Evolutionary conservation across 2,329 filamentous ascomycete genomes (phyloP).

Genomic region (Talaromyces rugulosus): DNA sequence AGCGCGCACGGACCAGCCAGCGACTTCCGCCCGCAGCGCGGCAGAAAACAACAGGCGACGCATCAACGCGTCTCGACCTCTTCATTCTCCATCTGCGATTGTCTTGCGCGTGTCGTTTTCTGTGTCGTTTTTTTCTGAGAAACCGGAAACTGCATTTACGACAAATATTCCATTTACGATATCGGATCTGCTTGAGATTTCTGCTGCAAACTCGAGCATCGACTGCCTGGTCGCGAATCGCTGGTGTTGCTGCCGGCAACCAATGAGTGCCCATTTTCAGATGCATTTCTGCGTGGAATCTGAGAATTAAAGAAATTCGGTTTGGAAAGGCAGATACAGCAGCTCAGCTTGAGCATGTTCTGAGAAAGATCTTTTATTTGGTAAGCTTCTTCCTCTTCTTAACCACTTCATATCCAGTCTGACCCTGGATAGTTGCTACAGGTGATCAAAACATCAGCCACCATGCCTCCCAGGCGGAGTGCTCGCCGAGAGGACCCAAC

Average conservation of each 20-base stretch:
- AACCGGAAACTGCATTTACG: neutral
- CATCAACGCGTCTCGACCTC: slow-evolving; percentile 1
- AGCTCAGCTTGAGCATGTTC: neutral
- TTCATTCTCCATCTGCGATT: neutral
- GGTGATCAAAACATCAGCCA: neutral
- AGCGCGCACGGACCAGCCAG: slow-evolving; percentile 1
- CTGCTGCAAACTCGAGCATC: neutral
- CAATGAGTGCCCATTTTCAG: neutral
- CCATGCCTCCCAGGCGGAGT: neutral
- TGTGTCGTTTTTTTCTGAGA: neutral
- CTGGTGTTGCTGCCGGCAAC: neutral
- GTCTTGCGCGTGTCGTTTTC: neutral
- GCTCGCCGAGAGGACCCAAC: slow-evolving; percentile 3
- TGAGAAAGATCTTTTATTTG: neutral
- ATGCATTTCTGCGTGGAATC: neutral
- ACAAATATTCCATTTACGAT: neutral
- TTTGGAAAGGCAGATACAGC: too few relatives aligned
- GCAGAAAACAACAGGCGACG: slow-evolving; percentile 7
- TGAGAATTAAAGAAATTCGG: too few relatives aligned
- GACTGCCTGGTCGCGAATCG: neutral
- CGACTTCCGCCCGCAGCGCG: neutral
- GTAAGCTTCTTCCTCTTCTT: neutral
- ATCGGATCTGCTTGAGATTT: neutral
- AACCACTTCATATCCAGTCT: neutral
- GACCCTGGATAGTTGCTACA: neutral